Evolutionary conservation across 805 yeast genomes (phyloP).

Genomic region (Cyberlindnera sargentensis): DNA sequence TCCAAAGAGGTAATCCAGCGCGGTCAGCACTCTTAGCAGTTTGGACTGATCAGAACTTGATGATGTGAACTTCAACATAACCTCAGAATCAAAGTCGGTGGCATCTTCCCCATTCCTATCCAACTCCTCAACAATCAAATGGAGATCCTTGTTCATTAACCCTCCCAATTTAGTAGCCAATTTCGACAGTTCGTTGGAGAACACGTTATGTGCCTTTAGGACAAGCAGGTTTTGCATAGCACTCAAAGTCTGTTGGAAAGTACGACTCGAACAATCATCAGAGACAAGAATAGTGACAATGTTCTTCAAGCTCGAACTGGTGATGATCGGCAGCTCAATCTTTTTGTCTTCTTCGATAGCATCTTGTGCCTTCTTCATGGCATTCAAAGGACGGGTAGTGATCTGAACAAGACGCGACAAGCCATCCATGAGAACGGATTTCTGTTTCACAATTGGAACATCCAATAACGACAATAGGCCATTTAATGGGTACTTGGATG

Average conservation of each 20-base stretch:
- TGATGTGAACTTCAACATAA: slow-evolving; percentile 63
- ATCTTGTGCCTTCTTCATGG: slow-evolving; percentile 39
- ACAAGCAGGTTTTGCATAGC: slow-evolving; percentile 71
- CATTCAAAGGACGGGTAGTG: slow-evolving; percentile 64
- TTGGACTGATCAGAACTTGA: slow-evolving; percentile 86
- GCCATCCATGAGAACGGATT: slow-evolving; percentile 68
- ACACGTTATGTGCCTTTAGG: slow-evolving; percentile 53
- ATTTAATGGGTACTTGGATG: slow-evolving; percentile 66
- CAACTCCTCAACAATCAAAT: slow-evolving; percentile 14
- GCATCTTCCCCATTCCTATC: slow-evolving; percentile 21
- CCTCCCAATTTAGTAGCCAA: slow-evolving; percentile 57
- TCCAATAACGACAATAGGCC: slow-evolving; percentile 56
- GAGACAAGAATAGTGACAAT: slow-evolving; percentile 64
- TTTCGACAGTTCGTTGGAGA: slow-evolving; percentile 59
- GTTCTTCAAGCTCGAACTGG: slow-evolving; percentile 51
- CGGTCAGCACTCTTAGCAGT: slow-evolving; percentile 77
- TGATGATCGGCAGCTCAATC: slow-evolving; percentile 53
- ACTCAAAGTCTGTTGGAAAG: slow-evolving; percentile 77
- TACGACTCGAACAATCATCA: slow-evolving; percentile 78
- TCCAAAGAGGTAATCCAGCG: slow-evolving; percentile 73
- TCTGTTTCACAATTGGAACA: slow-evolving; percentile 58
- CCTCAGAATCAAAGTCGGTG: slow-evolving; percentile 43
- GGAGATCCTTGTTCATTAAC: slow-evolving; percentile 47
- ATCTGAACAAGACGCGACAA: slow-evolving; percentile 70
- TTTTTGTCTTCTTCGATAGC: slow-evolving; percentile 18